Conservation (phyloP, 768 basidiomycete species). For the Kwoniella mangroviensis region DNA sequence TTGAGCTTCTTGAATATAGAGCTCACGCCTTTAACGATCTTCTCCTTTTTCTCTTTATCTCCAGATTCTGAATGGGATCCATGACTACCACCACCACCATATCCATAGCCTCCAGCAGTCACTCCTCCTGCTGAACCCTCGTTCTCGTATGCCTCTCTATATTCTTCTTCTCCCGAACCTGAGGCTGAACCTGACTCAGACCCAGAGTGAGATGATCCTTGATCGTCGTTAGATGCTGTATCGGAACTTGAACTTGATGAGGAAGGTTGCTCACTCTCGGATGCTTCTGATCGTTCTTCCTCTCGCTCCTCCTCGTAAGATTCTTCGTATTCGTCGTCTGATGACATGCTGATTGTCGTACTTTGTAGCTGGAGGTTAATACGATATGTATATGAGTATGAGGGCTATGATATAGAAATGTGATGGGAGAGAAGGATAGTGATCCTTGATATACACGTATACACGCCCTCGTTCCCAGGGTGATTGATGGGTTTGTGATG, state of each 20-base stretch:
- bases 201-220: neutral
- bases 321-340: constrained; percentile 18
- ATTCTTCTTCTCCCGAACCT: neutral
- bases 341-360: constrained; percentile 6
- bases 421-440: neutral
- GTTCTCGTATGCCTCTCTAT: constrained; percentile 7
- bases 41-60: neutral
- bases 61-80: neutral
- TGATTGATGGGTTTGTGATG: too few species aligned
- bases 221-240: neutral
- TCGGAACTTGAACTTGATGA: neutral
- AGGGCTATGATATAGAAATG: neutral
- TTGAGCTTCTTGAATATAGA: constrained; percentile 8
- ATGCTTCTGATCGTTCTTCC: neutral
- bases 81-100: constrained; percentile 18
- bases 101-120: constrained; percentile 21
- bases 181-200: neutral
- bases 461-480: too few species aligned
- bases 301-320: neutral
- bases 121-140: constrained; percentile 17
- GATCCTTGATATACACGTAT: neutral
- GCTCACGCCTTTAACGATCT: constrained; percentile 1
- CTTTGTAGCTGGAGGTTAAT: neutral
- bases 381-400: neutral
- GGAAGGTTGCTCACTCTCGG: neutral